Evolutionary conservation across 2,329 filamentous ascomycete genomes (phyloP), one percentile per base, ranked within the genome.

Genomic region (Simplicillium sp.): DNA sequence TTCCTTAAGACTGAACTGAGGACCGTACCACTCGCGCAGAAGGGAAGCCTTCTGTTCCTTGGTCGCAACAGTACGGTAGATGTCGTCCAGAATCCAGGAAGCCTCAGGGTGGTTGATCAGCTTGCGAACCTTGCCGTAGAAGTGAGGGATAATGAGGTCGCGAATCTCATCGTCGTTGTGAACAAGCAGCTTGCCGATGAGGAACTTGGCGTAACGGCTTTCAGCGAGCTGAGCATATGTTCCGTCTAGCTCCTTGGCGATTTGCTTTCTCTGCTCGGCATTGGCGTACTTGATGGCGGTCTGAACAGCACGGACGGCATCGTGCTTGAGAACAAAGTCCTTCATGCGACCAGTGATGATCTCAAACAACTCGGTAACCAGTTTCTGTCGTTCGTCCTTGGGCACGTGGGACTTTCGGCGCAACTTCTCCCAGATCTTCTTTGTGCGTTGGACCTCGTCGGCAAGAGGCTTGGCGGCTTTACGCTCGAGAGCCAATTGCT

Each of bases 291-390:
- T 98, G 65, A 98, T 78, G 31, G 90, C 92, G 11, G 89, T 96
- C 67, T 98, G 92, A 18, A 98, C 84, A 34, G 95, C 88, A 51
- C 92, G 79, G n/a, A 95, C 90, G 29, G 88, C 87, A 59, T 98
- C 92, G 62, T 98, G 92, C 75, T 98, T 98, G 67, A 98, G 85
- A 15, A 96, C 90, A 51, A 97, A 95, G 47, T 97, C 92, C 63
- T 87, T 87, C 54, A 97, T 84, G 43, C 85, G 80, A 40, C 89
- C 90, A 17, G 86, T 92, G 54, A 96, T 85, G 55, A 98, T 94
- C 43, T 75, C 73, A 61, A 94, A 97, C 18, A 98, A 75, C 67
- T 98, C 90, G 45, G 82, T 77, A 37, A 97, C 84, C 33, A 98
- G 75, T 58, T 83, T 75, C 61, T 90, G 83, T 47, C 92, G 78